Conservation (phyloP, 345 rosid genomes). For the Rhodamnia rubescens region DNA sequence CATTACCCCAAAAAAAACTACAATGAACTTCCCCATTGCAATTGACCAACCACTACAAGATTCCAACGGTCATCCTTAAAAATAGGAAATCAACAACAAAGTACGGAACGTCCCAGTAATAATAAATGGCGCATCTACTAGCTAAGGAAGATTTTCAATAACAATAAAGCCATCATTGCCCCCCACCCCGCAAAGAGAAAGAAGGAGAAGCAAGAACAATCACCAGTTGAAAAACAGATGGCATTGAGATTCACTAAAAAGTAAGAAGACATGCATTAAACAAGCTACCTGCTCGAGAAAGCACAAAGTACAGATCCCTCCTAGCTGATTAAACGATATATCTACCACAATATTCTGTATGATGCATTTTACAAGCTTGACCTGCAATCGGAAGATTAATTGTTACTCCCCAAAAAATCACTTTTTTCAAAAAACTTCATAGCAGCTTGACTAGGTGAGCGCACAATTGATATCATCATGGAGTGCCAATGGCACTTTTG, state of each 20-base stretch:
- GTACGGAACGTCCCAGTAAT: not conserved
- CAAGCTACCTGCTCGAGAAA: conserved; percentile 78
- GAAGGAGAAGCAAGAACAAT: not conserved
- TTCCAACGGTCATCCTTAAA: not conserved
- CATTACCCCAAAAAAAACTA: not conserved
- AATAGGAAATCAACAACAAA: not conserved
- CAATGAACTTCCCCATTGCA: not conserved
- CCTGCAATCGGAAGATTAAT: conserved; percentile 37
- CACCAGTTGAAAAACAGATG: not conserved
- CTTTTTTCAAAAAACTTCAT: not conserved
- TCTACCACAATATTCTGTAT: conserved; percentile 82
- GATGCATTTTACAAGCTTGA: conserved; percentile 77
- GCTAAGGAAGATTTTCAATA: not conserved
- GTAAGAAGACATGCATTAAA: not conserved
- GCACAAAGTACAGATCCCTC: conserved; percentile 77
- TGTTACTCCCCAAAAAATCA: not conserved
- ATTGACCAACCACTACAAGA: not conserved
- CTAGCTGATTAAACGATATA: conserved; percentile 87
- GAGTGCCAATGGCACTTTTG: not conserved
- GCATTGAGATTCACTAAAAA: not conserved
- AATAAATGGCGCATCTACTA: not conserved
- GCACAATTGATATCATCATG: not conserved
- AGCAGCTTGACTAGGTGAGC: not conserved
- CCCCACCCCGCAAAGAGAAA: not conserved
- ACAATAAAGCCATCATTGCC: not conserved